A percentile compares a stretch with the other conserved stretches of the same genome.
phyloP scores from a whole-genome alignment of 371 early-diverging fungal species.

The Mucor lusitanicus region DNA sequence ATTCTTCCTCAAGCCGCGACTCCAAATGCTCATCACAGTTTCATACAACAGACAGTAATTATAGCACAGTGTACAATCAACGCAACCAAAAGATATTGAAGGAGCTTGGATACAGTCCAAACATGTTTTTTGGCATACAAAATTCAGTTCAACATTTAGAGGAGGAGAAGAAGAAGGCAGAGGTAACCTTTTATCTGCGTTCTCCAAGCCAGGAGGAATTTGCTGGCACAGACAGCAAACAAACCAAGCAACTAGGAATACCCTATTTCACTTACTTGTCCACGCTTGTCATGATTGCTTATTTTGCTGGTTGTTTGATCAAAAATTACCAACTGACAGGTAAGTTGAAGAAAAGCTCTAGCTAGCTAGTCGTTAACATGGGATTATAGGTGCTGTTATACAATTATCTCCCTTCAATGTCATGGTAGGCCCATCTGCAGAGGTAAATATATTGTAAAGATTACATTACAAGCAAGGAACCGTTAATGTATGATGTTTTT shows the following conservation, averaged over 20 bases:
- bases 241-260: neutral
- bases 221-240: neutral
- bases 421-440: conserved; percentile 50
- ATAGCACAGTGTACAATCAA: neutral
- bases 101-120: neutral
- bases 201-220: neutral
- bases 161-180: neutral
- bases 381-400: conserved; percentile 31
- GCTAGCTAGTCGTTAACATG: too few species aligned
- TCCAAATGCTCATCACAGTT: neutral
- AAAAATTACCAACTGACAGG: conserved; percentile 5
- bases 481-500: too few species aligned
- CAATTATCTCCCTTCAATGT: conserved; percentile 43
- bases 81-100: neutral
- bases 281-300: neutral
- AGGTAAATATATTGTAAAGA: conserved; percentile 11
- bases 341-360: neutral
- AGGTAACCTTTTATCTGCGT: neutral
- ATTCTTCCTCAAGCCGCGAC: neutral
- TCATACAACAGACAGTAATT: neutral
- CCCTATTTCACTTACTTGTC: conserved; percentile 2
- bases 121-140: neutral
- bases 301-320: neutral
- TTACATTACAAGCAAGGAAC: too few species aligned
- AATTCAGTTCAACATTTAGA: neutral